Base-by-base conservation (phyloP, 768 basidiomycete species). In the Lentinula sp. region DNA sequence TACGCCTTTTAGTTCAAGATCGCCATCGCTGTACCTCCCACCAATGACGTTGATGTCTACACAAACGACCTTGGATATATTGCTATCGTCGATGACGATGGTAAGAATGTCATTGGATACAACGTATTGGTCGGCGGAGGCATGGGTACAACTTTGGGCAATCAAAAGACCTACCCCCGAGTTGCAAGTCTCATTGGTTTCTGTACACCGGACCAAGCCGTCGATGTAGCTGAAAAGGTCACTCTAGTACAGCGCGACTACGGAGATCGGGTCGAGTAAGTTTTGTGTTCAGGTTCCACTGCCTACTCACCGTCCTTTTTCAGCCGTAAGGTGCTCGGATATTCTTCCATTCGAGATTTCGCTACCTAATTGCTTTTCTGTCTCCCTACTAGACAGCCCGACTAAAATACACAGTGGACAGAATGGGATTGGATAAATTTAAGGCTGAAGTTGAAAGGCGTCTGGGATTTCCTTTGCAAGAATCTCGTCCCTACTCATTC, bases 81-180 rank as follows among this genome's bases (percentile, higher is more conserved):
- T 65, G 95, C 95, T 43, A 93, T 98, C 66, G 84, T 92, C 28
- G 84, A 84, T 11, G 18, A 10, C 61, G 71, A 85, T 28, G 92
- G 93, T 56, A 81, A 89, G 63, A 76, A 98, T n/a, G 80, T 81
- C 46, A 48, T 48, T 59, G 97, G 97, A 45, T 99, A 97, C 83
- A 97, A 99, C 70, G 95, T 99, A 57, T 74, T 87, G 13, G 79
- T 93, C 46, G 97, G 97, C 59, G 97, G 97, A 66, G 97, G 97
- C 52, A 99, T 99, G 97, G 97, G 97, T 73, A 96, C 98, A 49
- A 98, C 97, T 0, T 96, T 98, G 68, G 94, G 94, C 35, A 97
- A 93, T 81, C 98, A 98, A 80, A 95, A 97, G 80, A 99, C 97
- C 0, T 98, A 98, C 71, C 97, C 97, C 52, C 88, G 97, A 55